phyloP scores from a whole-genome alignment of 371 early-diverging fungal genomes.

The Rhizomucor pusillus region DNA sequence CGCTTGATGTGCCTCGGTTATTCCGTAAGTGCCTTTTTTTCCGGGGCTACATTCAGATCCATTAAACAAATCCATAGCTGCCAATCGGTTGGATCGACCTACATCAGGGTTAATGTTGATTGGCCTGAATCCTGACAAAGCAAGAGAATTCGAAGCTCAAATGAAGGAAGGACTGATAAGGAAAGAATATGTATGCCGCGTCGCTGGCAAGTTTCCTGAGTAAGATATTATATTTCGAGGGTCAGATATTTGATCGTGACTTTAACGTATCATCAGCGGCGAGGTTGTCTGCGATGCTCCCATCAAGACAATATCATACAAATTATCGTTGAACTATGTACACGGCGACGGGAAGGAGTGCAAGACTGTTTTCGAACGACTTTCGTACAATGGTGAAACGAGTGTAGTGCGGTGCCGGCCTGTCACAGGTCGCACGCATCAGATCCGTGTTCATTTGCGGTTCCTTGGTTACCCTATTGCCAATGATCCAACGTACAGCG shows the following conservation, averaged over 20 bases:
- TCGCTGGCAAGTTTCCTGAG: conserved; percentile 84
- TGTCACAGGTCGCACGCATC: conserved; percentile 98
- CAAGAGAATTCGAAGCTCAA: conserved; percentile 59
- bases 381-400: conserved; percentile 63
- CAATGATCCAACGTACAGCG: conserved; percentile 93
- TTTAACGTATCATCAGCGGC: conserved; percentile 16
- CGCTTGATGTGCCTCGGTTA: conserved; percentile 59
- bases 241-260: too few relatives aligned
- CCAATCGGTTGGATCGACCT: conserved; percentile 89
- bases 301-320: conserved; percentile 77
- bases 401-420: conserved; percentile 80
- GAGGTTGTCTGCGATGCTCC: conserved; percentile 73
- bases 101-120: conserved; percentile 92
- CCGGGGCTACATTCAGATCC: neutral
- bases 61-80: conserved; percentile 38
- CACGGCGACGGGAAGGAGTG: conserved; percentile 82
- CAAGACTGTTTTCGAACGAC: conserved; percentile 66
- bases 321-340: conserved; percentile 84
- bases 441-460: conserved; percentile 98
- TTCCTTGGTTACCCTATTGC: conserved; percentile 95
- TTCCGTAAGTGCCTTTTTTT: conserved; percentile 61
- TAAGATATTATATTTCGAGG: conserved; percentile 22
- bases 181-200: conserved; percentile 89
- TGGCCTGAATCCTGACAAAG: conserved; percentile 58
- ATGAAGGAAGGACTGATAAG: conserved; percentile 65